A percentile compares a stretch with the other conserved stretches of the same genome.
These are phyloP conservation scores for Penicillium simplicissimum DNA, from an alignment of 495 filamentous ascomycete species.

Conservation along the genomic window DNA sequence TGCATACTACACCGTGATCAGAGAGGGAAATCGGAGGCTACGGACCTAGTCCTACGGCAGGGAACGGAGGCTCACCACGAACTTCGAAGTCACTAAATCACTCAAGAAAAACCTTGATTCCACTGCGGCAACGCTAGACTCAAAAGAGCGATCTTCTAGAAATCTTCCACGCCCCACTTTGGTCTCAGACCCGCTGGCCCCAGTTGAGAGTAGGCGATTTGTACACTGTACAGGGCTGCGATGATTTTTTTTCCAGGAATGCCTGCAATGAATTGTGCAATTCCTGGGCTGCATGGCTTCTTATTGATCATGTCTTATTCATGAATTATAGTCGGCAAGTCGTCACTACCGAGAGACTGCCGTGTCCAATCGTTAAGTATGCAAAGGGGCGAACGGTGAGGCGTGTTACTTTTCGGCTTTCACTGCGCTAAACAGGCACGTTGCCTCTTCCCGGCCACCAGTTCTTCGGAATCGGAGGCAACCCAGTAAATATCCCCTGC, in stretches of 20 bases:
- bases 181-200: background rate
- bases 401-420: background rate
- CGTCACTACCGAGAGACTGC: constrained; percentile 1
- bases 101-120: constrained; percentile 3
- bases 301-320: background rate
- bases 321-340: constrained; percentile 6
- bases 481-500: background rate
- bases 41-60: no score
- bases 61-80: background rate
- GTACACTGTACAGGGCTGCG: background rate
- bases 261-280: background rate
- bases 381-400: background rate
- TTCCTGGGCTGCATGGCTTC: background rate
- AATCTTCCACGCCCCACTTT: background rate
- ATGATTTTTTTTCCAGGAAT: background rate
- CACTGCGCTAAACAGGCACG: background rate
- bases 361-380: background rate
- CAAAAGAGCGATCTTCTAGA: constrained; percentile 1
- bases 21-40: background rate
- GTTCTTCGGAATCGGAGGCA: background rate
- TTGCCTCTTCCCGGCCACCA: background rate
- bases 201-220: no score
- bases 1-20: background rate
- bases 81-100: background rate
- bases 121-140: background rate